These are phyloP conservation scores for Hyaloscypha finlandica DNA, from an alignment of 495 filamentous ascomycete genomes.

Conservation along the genomic window DNA sequence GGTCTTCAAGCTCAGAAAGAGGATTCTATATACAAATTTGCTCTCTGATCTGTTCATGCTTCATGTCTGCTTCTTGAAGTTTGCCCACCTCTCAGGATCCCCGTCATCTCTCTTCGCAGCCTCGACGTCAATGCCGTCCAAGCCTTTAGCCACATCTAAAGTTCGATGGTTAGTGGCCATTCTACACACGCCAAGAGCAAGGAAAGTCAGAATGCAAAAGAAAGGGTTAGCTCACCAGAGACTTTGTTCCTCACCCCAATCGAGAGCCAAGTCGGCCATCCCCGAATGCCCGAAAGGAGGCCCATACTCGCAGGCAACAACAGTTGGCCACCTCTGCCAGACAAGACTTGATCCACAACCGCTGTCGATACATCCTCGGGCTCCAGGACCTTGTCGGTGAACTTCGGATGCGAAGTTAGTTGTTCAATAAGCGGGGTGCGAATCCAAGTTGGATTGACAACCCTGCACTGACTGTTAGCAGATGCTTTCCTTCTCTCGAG, in stretches of 20 bases:
- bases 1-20: no score
- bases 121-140: neutral
- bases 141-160: conserved; percentile 3
- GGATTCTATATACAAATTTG: no score
- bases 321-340: conserved; percentile 57
- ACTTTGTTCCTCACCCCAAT: conserved; percentile 33
- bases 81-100: neutral
- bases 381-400: conserved; percentile 54
- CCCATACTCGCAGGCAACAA: conserved; percentile 46
- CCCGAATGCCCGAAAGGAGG: conserved; percentile 36
- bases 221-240: conserved; percentile 2
- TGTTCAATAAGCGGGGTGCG: conserved; percentile 22
- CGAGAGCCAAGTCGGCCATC: conserved; percentile 47
- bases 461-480: neutral
- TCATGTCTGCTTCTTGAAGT: neutral
- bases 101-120: neutral
- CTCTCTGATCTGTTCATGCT: neutral
- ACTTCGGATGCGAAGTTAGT: conserved; percentile 32
- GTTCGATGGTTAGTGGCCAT: neutral
- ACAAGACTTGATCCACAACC: conserved; percentile 59
- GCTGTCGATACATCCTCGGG: conserved; percentile 63
- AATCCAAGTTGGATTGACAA: conserved; percentile 28
- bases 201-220: neutral
- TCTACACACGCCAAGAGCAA: neutral
- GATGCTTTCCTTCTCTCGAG: conserved; percentile 18